Base-by-base conservation (phyloP, 345 rosid genomes). In the Laguncularia racemosa region DNA sequence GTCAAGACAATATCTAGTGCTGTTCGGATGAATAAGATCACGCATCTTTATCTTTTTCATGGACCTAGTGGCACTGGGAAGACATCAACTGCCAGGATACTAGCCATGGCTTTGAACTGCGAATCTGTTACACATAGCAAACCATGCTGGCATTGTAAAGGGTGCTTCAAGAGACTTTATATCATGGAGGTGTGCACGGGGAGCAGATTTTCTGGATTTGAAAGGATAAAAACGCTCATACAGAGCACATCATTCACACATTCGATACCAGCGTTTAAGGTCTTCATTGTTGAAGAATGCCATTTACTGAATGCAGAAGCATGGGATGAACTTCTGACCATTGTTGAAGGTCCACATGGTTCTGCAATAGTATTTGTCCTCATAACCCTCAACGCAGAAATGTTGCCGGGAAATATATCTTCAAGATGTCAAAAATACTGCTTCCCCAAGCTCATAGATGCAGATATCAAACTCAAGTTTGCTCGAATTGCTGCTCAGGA, bases 41-140 rank as follows among this genome's bases (percentile, higher is more conserved):
- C 62, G 1, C 50, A 45, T 15, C 61, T 75, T 18, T 70, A 70
- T 53, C 70, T 75, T 20, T 75, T 75, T 66, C 68, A 71, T 5
- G 79, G 79, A 45, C 72, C 79, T 2, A 60, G 58, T 3, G 79
- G 79, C 52, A 75, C 65, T 8, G 76, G 79, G 13, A 75, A 75
- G 59, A 71, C 67, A 10, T 67, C 71, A 13, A 54, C 63, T 3
- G 73, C 73, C 15, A 61, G 65, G 43, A 55, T 71, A 50, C 65
- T 71, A 1, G 60, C 70, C 51, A 57, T 54, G 66, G 70, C 73
- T 48, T 26, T 75, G 43, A 58, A 63, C 53, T 71, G 79, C 11
- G 62, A 67, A 50, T 63, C 73, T 8, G 0, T 38, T 13, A 19
- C 56, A 14, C 52, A 16, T 26, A 21, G 17, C 15, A 63, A 55